Evolutionary conservation across 805 yeast species (phyloP).

Genomic region (Cyberlindnera suaveolens): DNA sequence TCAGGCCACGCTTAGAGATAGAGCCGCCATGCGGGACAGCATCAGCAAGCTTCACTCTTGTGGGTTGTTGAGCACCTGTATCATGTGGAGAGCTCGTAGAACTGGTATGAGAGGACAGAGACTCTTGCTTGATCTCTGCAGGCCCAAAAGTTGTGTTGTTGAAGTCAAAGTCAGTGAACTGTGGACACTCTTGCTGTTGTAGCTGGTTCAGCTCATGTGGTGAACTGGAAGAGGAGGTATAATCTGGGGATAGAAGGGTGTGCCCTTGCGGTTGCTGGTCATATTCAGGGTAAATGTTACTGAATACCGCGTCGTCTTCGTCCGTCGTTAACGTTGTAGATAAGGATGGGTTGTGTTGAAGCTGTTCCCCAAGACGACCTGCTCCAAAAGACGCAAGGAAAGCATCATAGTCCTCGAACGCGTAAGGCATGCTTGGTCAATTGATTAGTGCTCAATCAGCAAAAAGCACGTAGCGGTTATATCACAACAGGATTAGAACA

Average conservation of each 20-base stretch:
- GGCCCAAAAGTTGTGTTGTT: neutral
- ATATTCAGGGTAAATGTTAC: conserved; percentile 1
- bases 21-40: conserved; percentile 20
- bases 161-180: conserved; percentile 6
- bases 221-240: conserved; percentile 11
- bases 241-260: conserved; percentile 10
- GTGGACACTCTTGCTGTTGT: neutral
- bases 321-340: conserved; percentile 11
- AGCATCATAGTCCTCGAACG: conserved; percentile 28
- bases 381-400: conserved; percentile 23
- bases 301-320: conserved; percentile 7
- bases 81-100: neutral
- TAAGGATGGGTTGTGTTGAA: conserved; percentile 13
- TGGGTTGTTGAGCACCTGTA: neutral
- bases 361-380: conserved; percentile 6
- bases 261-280: neutral
- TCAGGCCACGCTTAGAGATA: conserved; percentile 16
- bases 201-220: conserved; percentile 9
- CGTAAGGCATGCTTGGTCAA: conserved; percentile 17
- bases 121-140: conserved; percentile 12
- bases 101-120: conserved; percentile 6
- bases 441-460: no score
- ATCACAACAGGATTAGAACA: no score
- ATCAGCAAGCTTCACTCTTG: conserved; percentile 15
- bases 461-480: no score